phyloP scores from a whole-genome alignment of 495 filamentous ascomycete species.

The Neurospora sp. region DNA sequence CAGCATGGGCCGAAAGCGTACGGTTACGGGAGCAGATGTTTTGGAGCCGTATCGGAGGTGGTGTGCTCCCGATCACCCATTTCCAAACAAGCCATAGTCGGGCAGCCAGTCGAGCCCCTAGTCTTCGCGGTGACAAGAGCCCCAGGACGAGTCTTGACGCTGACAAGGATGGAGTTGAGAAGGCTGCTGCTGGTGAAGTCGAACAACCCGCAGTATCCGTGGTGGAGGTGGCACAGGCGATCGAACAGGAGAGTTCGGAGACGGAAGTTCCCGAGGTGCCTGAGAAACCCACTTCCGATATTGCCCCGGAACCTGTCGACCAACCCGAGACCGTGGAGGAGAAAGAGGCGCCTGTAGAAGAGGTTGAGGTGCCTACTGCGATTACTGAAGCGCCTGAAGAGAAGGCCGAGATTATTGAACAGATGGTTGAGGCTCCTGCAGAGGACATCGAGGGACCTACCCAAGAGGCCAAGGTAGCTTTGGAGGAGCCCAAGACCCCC shows the following conservation, averaged over 20 bases:
- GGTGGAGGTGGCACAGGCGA: neutral
- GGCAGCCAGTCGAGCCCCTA: slow-evolving; percentile 14
- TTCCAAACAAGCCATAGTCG: slow-evolving; percentile 3
- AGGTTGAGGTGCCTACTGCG: neutral
- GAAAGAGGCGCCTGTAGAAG: neutral
- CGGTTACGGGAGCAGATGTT: slow-evolving; percentile 89
- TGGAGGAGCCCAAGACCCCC: neutral
- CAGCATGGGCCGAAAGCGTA: slow-evolving; percentile 89
- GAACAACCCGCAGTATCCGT: neutral
- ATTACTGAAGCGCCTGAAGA: neutral
- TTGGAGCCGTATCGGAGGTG: slow-evolving; percentile 84
- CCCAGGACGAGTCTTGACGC: slow-evolving; percentile 20
- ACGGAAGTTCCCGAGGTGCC: neutral
- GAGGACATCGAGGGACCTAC: neutral
- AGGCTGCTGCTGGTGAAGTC: neutral
- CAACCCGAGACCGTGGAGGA: neutral
- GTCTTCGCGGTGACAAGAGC: slow-evolving; percentile 17
- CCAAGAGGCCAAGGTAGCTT: neutral
- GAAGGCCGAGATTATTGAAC: neutral
- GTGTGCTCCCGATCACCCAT: slow-evolving; percentile 59
- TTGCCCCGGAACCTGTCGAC: neutral
- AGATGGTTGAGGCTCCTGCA: neutral
- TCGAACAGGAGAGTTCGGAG: neutral
- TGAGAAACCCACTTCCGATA: neutral
- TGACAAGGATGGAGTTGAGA: neutral